phyloP scores from a whole-genome alignment of 495 filamentous ascomycete genomes.

The Penicillium nucicola region DNA sequence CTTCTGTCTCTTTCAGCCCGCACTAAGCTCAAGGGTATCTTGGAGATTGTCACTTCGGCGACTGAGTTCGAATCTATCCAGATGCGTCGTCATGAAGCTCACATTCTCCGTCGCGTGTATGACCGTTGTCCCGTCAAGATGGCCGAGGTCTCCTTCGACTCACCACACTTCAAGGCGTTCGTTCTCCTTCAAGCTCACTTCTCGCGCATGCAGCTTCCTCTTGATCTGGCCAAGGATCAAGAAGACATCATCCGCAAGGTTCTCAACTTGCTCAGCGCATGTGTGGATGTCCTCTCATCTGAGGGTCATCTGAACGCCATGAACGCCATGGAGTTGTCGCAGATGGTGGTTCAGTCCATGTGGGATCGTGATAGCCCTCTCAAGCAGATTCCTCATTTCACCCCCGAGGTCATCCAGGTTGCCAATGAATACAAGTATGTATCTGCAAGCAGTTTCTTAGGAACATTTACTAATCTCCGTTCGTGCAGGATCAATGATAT shows the following conservation, averaged over 20 bases:
- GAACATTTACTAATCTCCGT: slow-evolving; percentile 32
- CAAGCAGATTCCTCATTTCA: slow-evolving; percentile 97
- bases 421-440: slow-evolving; percentile 77
- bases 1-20: slow-evolving; percentile 85
- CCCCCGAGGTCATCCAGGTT: slow-evolving; percentile 75
- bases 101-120: slow-evolving; percentile 86
- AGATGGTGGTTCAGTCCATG: slow-evolving; percentile 99
- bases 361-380: slow-evolving; percentile 97
- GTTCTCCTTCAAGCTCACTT: slow-evolving; percentile 96
- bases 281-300: slow-evolving; percentile 92
- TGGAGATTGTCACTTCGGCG: slow-evolving; percentile 96
- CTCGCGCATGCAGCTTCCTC: slow-evolving; percentile 91
- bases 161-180: slow-evolving; percentile 97
- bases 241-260: slow-evolving; percentile 83
- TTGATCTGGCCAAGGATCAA: slow-evolving; percentile 97
- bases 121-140: slow-evolving; percentile 94
- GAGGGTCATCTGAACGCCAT: slow-evolving; percentile 96
- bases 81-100: slow-evolving; percentile 90
- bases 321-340: slow-evolving; percentile 98
- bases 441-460: background rate
- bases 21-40: slow-evolving; percentile 91
- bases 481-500: slow-evolving; percentile 72
- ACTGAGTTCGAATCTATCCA: slow-evolving; percentile 95
- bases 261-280: slow-evolving; percentile 83
- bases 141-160: slow-evolving; percentile 78